A percentile compares a stretch with the other conserved stretches of the same genome.
Conservation (phyloP, 371 early-diverging fungal species). For the Ordospora colligata region DNA sequence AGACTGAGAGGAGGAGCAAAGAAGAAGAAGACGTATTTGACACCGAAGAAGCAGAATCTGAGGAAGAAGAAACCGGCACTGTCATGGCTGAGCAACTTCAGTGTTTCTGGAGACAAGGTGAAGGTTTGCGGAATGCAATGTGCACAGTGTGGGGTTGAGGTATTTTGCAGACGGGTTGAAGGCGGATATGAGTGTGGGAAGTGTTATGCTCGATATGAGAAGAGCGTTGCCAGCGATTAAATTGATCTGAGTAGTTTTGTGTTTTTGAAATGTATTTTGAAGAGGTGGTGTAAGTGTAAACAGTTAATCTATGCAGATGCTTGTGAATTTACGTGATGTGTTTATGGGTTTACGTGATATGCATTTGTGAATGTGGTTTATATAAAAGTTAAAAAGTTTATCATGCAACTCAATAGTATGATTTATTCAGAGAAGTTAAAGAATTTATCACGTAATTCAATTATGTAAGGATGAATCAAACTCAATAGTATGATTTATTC, state of each 20-base stretch:
- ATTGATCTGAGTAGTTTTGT: background rate
- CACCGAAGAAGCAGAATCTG: constrained; percentile 57
- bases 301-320: too few species aligned
- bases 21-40: constrained; percentile 59
- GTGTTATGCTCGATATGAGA: constrained; percentile 22
- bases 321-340: too few species aligned
- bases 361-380: too few species aligned
- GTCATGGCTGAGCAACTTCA: constrained; percentile 85
- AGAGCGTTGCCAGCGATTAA: background rate
- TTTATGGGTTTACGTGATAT: too few species aligned
- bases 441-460: background rate
- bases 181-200: constrained; percentile 38
- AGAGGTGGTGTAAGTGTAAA: background rate
- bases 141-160: constrained; percentile 86
- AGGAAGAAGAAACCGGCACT: constrained; percentile 68
- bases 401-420: too few species aligned
- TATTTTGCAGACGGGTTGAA: constrained; percentile 83
- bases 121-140: constrained; percentile 86
- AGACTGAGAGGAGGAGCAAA: constrained; percentile 81
- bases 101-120: constrained; percentile 79
- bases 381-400: too few species aligned
- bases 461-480: background rate
- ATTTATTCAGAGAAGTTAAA: too few species aligned
- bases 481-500: background rate
- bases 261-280: background rate